phyloP scores from a whole-genome alignment of 225 moss, liverwort and hornwort species.

The Asterella californica region DNA sequence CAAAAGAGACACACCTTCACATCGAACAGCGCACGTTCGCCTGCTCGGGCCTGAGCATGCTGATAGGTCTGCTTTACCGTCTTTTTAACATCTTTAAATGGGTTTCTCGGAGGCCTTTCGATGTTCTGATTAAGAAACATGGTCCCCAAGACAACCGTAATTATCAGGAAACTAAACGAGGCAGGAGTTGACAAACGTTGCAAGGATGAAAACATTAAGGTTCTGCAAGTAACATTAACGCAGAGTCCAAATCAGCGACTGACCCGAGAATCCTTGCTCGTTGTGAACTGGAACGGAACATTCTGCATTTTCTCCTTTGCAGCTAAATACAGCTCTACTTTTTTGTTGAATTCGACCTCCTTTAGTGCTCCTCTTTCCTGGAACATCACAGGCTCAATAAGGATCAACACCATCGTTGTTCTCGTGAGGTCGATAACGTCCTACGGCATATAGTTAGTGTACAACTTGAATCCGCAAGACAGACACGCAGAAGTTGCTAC shows the following conservation, averaged over 20 bases:
- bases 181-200: background rate
- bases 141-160: background rate
- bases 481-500: constrained; percentile 2
- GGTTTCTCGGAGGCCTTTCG: background rate
- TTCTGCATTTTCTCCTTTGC: constrained; percentile 24
- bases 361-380: constrained; percentile 45
- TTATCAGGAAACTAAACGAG: background rate
- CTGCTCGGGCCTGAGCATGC: constrained; percentile 11
- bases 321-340: constrained; percentile 25
- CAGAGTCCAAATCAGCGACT: background rate
- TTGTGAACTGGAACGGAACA: constrained; percentile 8
- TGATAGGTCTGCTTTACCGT: constrained; percentile 1
- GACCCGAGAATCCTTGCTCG: constrained; percentile 17
- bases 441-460: background rate
- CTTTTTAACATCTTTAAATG: constrained; percentile 9
- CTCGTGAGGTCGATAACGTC: background rate
- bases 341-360: constrained; percentile 40
- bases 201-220: background rate
- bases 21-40: constrained; percentile 16
- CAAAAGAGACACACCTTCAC: constrained; percentile 1
- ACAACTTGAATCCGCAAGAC: background rate
- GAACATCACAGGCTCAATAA: background rate
- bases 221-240: background rate
- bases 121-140: background rate
- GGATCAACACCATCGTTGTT: background rate